Evolutionary conservation across 495 filamentous ascomycete genomes (phyloP).

Genomic region (Talaromyces stipitatus): DNA sequence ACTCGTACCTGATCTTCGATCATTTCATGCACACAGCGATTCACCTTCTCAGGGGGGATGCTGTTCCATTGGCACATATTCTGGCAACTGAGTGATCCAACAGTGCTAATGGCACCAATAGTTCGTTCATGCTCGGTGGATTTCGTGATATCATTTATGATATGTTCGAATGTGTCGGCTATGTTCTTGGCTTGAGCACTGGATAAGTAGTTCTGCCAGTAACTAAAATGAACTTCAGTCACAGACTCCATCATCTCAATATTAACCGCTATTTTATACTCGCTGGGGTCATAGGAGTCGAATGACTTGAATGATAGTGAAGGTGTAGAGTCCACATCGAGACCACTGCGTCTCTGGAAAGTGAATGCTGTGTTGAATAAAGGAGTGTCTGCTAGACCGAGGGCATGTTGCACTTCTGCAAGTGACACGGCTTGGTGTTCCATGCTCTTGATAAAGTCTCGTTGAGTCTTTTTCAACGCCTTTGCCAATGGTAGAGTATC

Average conservation of each 20-base stretch:
- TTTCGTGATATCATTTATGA: constrained; percentile 30
- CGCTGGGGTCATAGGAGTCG: constrained; percentile 17
- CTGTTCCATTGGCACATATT: constrained; percentile 33
- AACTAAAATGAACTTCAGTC: constrained; percentile 30
- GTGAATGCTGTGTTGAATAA: constrained; percentile 47
- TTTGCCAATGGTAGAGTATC: constrained; percentile 27
- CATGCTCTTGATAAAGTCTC: constrained; percentile 24
- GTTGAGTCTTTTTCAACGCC: constrained; percentile 26
- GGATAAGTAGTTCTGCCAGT: constrained; percentile 29
- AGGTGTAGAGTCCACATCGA: not conserved
- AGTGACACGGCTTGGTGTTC: constrained; percentile 29
- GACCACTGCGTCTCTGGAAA: constrained; percentile 18
- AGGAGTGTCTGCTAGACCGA: constrained; percentile 25
- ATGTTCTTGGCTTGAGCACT: constrained; percentile 26
- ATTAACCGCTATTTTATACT: constrained; percentile 51
- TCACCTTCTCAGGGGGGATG: constrained; percentile 17
- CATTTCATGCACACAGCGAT: constrained; percentile 41
- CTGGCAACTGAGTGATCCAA: constrained; percentile 20
- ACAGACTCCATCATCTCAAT: constrained; percentile 39
- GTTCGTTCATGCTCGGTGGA: constrained; percentile 13
- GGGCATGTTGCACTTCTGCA: constrained; percentile 30
- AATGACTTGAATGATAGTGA: constrained; percentile 4
- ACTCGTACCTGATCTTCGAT: constrained; percentile 29
- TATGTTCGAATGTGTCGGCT: constrained; percentile 27
- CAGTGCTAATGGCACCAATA: constrained; percentile 24